phyloP scores from a whole-genome alignment of 371 early-diverging fungal genomes.

The Gilbertella persicaria region DNA sequence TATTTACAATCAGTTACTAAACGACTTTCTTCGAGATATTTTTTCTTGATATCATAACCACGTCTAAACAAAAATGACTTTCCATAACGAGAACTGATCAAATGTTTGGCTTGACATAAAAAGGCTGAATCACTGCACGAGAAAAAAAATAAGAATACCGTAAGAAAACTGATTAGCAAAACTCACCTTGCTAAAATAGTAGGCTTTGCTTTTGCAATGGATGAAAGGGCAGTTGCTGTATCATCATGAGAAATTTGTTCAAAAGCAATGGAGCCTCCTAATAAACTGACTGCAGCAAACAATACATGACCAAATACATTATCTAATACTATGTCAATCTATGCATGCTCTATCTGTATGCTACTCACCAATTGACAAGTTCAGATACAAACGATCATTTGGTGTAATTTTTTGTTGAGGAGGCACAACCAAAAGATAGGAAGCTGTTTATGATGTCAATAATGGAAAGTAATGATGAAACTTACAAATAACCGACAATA shows the following conservation, averaged over 20 bases:
- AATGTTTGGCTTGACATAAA: conserved; percentile 33
- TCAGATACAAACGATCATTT: conserved; percentile 44
- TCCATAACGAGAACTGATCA: conserved; percentile 41
- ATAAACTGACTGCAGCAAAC: conserved; percentile 32
- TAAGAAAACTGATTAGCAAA: neutral
- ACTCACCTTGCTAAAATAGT: conserved; percentile 69
- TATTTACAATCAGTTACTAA: conserved; percentile 48
- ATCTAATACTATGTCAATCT: conserved; percentile 20
- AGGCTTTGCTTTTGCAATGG: conserved; percentile 67
- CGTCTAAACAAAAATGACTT: conserved; percentile 48
- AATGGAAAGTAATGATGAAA: no score
- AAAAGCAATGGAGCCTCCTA: conserved; percentile 77
- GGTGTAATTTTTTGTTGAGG: conserved; percentile 42
- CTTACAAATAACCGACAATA: conserved; percentile 27
- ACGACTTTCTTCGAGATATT: conserved; percentile 41
- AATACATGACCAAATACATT: conserved; percentile 42
- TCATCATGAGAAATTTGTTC: conserved; percentile 54
- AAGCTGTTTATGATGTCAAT: conserved; percentile 28
- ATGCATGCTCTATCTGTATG: neutral
- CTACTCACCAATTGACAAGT: conserved; percentile 43
- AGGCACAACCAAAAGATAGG: conserved; percentile 42
- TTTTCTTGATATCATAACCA: conserved; percentile 40
- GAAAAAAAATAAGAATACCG: neutral
- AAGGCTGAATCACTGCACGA: conserved; percentile 18
- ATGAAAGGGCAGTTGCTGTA: conserved; percentile 11